Evolutionary conservation across 2,329 filamentous ascomycete genomes (phyloP).

Genomic region (Dactylonectria macrodidyma): DNA sequence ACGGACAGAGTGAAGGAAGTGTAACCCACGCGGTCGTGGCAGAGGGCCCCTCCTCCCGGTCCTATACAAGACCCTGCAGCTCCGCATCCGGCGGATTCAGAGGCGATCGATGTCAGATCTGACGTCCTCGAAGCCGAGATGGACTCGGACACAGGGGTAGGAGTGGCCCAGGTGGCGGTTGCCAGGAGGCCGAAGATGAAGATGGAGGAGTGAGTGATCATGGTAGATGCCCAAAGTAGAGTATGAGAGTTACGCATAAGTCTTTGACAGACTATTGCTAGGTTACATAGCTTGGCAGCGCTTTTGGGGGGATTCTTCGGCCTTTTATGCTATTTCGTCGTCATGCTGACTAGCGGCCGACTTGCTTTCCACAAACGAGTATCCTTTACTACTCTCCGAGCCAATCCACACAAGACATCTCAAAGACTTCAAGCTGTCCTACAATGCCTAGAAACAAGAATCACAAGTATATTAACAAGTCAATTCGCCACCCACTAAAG

Average conservation of each 20-base stretch:
- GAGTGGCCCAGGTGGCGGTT: background rate
- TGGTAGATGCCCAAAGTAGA: background rate
- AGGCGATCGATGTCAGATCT: background rate
- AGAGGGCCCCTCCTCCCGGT: slow-evolving; percentile 8
- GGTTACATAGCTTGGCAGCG: no score
- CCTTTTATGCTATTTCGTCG: background rate
- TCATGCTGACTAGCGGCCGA: background rate
- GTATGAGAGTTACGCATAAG: background rate
- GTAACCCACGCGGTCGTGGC: slow-evolving; percentile 20
- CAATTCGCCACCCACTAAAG: no score
- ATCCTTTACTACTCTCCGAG: background rate
- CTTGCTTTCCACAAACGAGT: background rate
- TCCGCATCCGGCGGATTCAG: slow-evolving; percentile 14
- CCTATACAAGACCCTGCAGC: slow-evolving; percentile 16
- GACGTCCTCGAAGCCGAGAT: background rate
- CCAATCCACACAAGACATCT: background rate
- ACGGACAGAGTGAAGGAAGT: no score
- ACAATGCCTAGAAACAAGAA: background rate
- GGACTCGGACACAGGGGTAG: background rate
- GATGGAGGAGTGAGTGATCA: background rate
- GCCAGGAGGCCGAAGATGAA: background rate
- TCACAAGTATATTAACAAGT: background rate
- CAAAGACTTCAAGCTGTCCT: background rate
- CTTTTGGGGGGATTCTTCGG: background rate
- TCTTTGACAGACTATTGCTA: background rate